phyloP scores from a whole-genome alignment of 1,139 yeast genomes.

The Wickerhamomyces sp. region DNA sequence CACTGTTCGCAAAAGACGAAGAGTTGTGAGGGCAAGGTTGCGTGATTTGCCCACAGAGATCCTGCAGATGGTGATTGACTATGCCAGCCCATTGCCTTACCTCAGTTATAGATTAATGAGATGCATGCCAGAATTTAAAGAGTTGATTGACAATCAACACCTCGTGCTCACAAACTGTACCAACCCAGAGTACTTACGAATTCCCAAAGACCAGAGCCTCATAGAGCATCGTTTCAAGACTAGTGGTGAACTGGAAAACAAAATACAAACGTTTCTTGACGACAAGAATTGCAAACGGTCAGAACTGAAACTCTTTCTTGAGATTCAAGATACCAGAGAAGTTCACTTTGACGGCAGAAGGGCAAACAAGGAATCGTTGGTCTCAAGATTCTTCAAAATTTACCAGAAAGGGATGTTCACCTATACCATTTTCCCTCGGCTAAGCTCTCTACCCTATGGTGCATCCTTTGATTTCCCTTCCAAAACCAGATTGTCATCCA shows the following conservation, averaged over 20 bases:
- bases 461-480: background rate
- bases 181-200: background rate
- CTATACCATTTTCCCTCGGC: background rate
- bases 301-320: background rate
- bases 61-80: background rate
- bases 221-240: background rate
- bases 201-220: background rate
- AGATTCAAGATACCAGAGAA: background rate
- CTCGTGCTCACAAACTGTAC: conserved; percentile 1
- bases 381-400: background rate
- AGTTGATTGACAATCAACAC: background rate
- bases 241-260: background rate
- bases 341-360: background rate
- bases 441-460: background rate
- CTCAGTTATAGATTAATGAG: conserved; percentile 1
- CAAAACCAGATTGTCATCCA: background rate
- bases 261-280: background rate
- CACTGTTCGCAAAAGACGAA: background rate
- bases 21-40: background rate
- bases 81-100: background rate
- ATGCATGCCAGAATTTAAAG: background rate
- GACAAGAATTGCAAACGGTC: background rate
- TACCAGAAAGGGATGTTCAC: background rate
- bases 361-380: background rate
- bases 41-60: conserved; percentile 5